These are phyloP conservation scores for Mollisiaceae sp. DNA, from an alignment of 2,329 filamentous ascomycete species.

Conservation along the genomic window DNA sequence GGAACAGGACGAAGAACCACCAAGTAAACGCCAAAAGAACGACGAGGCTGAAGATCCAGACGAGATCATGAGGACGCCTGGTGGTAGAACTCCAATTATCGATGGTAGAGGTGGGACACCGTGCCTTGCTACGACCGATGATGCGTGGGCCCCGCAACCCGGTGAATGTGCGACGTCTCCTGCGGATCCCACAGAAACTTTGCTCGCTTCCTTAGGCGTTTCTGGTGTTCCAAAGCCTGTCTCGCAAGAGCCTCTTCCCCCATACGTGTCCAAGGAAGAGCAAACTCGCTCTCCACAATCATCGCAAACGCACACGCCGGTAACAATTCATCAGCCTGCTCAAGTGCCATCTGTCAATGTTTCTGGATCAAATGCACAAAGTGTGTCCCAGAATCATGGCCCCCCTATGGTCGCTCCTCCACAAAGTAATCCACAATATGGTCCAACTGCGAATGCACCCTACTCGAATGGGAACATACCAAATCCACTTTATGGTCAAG, in stretches of 20 bases:
- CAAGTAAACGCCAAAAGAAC: slow-evolving; percentile 37
- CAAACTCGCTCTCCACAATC: slow-evolving; percentile 11
- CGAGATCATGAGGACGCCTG: slow-evolving; percentile 17
- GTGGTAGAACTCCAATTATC: slow-evolving; percentile 22
- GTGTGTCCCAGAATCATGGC: background rate
- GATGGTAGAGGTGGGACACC: slow-evolving; percentile 32
- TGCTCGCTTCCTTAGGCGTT: slow-evolving; percentile 45
- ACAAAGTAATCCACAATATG: slow-evolving; percentile 14
- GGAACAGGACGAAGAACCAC: slow-evolving; percentile 19
- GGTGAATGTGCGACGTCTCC: slow-evolving; percentile 36
- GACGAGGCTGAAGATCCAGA: slow-evolving; percentile 15
- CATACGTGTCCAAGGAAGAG: slow-evolving; percentile 21
- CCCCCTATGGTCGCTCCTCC: slow-evolving; percentile 12
- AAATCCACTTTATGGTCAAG: slow-evolving; percentile 13
- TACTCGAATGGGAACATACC: background rate
- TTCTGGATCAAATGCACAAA: background rate
- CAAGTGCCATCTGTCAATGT: slow-evolving; percentile 4
- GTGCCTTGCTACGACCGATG: slow-evolving; percentile 31
- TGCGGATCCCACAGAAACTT: slow-evolving; percentile 39
- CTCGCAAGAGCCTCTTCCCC: slow-evolving; percentile 26
- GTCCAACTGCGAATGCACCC: slow-evolving; percentile 4
- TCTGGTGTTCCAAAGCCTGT: slow-evolving; percentile 44
- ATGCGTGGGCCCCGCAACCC: slow-evolving; percentile 42
- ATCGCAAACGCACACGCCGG: slow-evolving; percentile 16
- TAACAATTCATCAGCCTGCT: background rate